phyloP scores from a whole-genome alignment of 202 grass and related monocot species.

The Hordeum pubiflorum region DNA sequence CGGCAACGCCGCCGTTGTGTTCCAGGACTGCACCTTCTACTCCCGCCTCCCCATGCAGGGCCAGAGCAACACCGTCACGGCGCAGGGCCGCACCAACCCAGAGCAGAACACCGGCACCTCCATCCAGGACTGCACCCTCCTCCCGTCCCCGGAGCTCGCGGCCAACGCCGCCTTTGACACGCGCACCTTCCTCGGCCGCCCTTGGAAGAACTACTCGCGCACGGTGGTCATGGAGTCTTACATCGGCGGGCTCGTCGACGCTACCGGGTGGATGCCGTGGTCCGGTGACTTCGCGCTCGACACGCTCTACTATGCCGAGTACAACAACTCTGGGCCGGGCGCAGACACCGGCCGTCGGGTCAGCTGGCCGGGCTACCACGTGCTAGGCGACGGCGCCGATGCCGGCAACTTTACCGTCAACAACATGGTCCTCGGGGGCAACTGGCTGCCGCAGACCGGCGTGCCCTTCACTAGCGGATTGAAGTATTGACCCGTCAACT shows the following conservation, averaged over 20 bases:
- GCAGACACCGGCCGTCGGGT: slow-evolving; percentile 51
- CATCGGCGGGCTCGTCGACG: slow-evolving; percentile 47
- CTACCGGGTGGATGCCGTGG: slow-evolving; percentile 73
- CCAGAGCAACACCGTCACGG: slow-evolving; percentile 80
- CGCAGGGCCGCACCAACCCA: slow-evolving; percentile 68
- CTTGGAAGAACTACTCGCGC: slow-evolving; percentile 69
- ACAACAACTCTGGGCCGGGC: slow-evolving; percentile 55
- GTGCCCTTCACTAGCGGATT: slow-evolving; percentile 70
- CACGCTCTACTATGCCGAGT: slow-evolving; percentile 92
- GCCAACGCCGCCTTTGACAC: slow-evolving; percentile 5
- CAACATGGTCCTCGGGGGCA: slow-evolving; percentile 65
- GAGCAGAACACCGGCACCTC: slow-evolving; percentile 86
- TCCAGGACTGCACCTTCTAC: slow-evolving; percentile 75
- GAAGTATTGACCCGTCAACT: neutral
- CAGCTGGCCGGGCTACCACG: slow-evolving; percentile 58
- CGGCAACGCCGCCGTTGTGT: slow-evolving; percentile 77
- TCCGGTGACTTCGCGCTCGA: slow-evolving; percentile 62
- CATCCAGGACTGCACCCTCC: slow-evolving; percentile 52
- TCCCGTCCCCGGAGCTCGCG: slow-evolving; percentile 40
- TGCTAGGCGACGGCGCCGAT: slow-evolving; percentile 32
- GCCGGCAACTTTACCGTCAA: slow-evolving; percentile 71
- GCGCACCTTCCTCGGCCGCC: slow-evolving; percentile 62
- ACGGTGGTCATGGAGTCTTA: slow-evolving; percentile 68
- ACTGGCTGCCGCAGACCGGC: slow-evolving; percentile 82
- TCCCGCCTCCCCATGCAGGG: slow-evolving; percentile 53